Percentiles rank a stretch among this genome's conserved stretches.
These are phyloP conservation scores for Leccinellum luteum DNA, from an alignment of 768 basidiomycete species.

Conservation along the genomic window DNA sequence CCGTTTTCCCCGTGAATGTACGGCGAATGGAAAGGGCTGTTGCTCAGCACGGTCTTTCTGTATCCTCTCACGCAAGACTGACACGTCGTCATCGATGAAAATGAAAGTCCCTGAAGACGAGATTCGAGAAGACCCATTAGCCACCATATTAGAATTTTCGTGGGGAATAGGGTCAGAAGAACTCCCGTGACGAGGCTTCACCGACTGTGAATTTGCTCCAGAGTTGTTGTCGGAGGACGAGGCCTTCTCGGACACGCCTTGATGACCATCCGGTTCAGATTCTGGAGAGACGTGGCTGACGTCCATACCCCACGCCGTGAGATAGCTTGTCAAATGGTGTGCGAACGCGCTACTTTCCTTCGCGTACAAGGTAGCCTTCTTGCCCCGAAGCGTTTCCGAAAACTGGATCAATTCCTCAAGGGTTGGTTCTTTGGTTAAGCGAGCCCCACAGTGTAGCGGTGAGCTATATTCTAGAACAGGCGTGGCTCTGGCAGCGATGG, in stretches of 20 bases:
- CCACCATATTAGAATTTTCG: constrained; percentile 14
- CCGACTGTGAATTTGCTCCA: constrained; percentile 3
- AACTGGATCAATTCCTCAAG: constrained; percentile 77
- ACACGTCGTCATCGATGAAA: constrained; percentile 91
- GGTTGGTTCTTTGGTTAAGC: constrained; percentile 67
- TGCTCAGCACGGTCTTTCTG: constrained; percentile 62
- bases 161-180: constrained; percentile 17
- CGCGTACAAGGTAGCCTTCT: constrained; percentile 81
- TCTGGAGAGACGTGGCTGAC: constrained; percentile 75
- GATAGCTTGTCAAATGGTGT: constrained; percentile 87
- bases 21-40: constrained; percentile 33
- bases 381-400: constrained; percentile 78
- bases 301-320: constrained; percentile 95
- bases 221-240: constrained; percentile 8
- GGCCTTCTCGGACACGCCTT: constrained; percentile 14
- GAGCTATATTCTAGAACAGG: constrained; percentile 48
- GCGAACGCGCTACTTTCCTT: constrained; percentile 87
- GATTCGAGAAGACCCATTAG: constrained; percentile 26
- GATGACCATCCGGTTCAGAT: constrained; percentile 45
- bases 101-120: constrained; percentile 55
- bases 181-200: constrained; percentile 25
- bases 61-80: constrained; percentile 73
- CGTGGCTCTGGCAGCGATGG: constrained; percentile 37
- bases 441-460: constrained; percentile 47
- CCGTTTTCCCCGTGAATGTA: constrained; percentile 51